Evolutionary conservation across 345 rosid species (phyloP).

Genomic region (Dimocarpus longan): DNA sequence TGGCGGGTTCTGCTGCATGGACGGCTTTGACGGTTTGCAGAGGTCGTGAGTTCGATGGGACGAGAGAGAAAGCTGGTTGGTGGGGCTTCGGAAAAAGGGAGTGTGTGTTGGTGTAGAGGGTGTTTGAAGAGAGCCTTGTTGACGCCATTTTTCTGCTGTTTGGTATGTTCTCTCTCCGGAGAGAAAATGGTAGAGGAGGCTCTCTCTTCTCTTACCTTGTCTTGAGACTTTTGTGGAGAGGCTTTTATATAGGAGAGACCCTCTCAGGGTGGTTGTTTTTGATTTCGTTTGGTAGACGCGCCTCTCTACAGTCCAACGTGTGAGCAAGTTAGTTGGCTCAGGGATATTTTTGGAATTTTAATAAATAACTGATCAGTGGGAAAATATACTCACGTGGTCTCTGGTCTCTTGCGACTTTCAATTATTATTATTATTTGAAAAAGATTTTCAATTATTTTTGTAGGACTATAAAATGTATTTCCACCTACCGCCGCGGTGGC

Average conservation of each 20-base stretch:
- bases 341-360: too few relatives aligned
- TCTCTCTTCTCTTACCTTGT: too few relatives aligned
- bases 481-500: too few relatives aligned
- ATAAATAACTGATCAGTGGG: too few relatives aligned
- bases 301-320: too few relatives aligned
- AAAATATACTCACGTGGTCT: too few relatives aligned
- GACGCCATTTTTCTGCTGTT: constrained; percentile 44
- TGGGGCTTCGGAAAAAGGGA: constrained; percentile 28
- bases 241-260: too few relatives aligned
- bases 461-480: too few relatives aligned
- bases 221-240: not conserved
- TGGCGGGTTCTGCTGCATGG: constrained; percentile 51
- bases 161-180: not conserved
- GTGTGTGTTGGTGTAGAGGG: constrained; percentile 43
- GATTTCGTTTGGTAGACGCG: not conserved
- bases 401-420: too few relatives aligned
- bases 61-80: constrained; percentile 34
- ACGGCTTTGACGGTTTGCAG: constrained; percentile 35
- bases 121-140: constrained; percentile 48
- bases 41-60: constrained; percentile 32
- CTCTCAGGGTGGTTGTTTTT: not conserved
- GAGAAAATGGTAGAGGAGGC: too few relatives aligned
- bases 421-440: too few relatives aligned
- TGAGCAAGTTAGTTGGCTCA: not conserved
- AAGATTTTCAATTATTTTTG: too few relatives aligned